Evolutionary conservation across 805 yeast species (phyloP), one percentile per base, ranked within the genome.

Genomic region (Diddensiella transvaalensis): DNA sequence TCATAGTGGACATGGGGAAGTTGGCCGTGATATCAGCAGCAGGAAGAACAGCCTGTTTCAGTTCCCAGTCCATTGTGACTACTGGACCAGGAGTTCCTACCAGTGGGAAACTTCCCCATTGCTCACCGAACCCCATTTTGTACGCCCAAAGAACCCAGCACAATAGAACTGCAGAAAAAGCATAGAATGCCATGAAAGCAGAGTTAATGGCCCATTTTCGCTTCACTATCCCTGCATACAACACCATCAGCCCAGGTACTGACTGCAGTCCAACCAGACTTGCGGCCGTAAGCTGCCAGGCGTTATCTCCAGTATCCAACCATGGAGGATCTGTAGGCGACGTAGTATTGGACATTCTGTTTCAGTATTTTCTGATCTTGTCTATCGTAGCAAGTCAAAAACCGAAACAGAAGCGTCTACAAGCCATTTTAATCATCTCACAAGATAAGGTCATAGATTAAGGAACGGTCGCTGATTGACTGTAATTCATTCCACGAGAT

Each of bases 1-100:
- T 21, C 46, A 42, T 42, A 4, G 46, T 42, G n/a, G 46, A 26
- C 46, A 42, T 42, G n/a, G 46, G 46, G 24, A 42, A 42, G 18
- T 42, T 32, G 3, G 46, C 46, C 3, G 46, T 3, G 15, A 35
- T 29, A 3, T 22, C 46, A 3, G 40, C 46, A 4, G 46, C 23
- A 6, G 46, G 46, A 30, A 42, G n/a, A 11, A 29, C 40, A 10
- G 46, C 46, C 22, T 42, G 46, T 22, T 42, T 42, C 15, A 42
- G 40, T 29, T 42, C 46, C 46, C 46, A 42, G 3, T 4, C 33
- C 46, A 42, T 42, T 15, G 46, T 42, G 8, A 42, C 40, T 4
- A 42, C 46, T 6, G 46, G 46, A 2, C 46, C 46, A 11, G 46
- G 46, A 6, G 46, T 40, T 3, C 46, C 46, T 17, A 42, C 46